Evolutionary conservation across 176 grass and related monocot species (phyloP).

Genomic region (Eremochloa ophiuroides): DNA sequence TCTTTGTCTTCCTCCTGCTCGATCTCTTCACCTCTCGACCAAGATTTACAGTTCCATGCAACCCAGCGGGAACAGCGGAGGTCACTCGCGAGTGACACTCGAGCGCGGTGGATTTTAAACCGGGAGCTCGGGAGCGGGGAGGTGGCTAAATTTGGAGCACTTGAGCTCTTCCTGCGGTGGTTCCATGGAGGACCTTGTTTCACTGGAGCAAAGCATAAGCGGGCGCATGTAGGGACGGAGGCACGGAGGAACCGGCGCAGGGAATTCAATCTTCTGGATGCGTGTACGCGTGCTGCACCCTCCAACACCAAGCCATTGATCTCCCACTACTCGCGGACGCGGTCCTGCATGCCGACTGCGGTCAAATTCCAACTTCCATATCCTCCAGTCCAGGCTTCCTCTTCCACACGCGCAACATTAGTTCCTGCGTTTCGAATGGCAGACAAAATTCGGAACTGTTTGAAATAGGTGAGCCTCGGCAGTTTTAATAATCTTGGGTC

Average conservation of each 20-base stretch:
- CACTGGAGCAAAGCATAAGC: not conserved
- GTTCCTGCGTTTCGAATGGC: no score
- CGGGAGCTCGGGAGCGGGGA: not conserved
- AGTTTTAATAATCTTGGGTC: no score
- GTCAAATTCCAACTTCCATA: not conserved
- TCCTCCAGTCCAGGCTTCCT: no score
- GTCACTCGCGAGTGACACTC: conserved; percentile 2
- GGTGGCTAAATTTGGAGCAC: conserved; percentile 27
- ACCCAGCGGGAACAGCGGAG: not conserved
- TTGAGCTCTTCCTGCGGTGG: conserved; percentile 33
- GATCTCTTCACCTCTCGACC: not conserved
- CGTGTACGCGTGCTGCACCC: not conserved
- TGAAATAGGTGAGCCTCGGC: no score
- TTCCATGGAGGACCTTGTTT: conserved; percentile 16
- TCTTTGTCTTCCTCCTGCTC: not conserved
- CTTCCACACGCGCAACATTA: no score
- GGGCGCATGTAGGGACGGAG: not conserved
- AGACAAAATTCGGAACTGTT: no score
- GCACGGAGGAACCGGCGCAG: not conserved
- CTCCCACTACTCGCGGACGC: not conserved
- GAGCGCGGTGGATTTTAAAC: not conserved
- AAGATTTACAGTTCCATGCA: not conserved
- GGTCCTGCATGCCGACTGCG: not conserved
- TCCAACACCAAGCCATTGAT: not conserved
- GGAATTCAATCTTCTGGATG: not conserved